phyloP scores from a whole-genome alignment of 768 basidiomycete genomes.

The Leccinum uliginosum region DNA sequence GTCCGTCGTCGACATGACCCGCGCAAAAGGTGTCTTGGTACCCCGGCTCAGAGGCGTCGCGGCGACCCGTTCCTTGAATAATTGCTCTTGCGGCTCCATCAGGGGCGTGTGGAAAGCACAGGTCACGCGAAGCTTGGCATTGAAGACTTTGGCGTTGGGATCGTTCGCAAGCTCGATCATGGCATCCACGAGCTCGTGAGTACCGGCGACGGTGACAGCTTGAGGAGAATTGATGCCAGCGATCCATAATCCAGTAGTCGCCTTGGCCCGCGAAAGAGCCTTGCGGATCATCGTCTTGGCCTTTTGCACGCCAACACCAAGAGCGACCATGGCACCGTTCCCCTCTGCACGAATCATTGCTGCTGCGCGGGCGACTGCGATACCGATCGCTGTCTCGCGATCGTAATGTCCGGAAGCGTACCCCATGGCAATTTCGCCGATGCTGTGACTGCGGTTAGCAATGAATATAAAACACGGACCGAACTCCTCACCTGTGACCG shows the following conservation, averaged over 20 bases:
- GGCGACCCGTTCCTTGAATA: conserved; percentile 26
- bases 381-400: conserved; percentile 31
- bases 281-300: conserved; percentile 32
- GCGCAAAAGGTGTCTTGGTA: conserved; percentile 17
- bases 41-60: conserved; percentile 17
- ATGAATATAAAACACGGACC: neutral
- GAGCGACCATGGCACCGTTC: conserved; percentile 34
- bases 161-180: conserved; percentile 25
- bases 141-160: conserved; percentile 25
- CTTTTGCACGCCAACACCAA: conserved; percentile 31
- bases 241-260: conserved; percentile 29
- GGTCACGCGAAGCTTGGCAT: conserved; percentile 27
- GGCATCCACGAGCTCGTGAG: conserved; percentile 28
- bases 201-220: conserved; percentile 34
- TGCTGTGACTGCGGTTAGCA: conserved; percentile 13
- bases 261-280: conserved; percentile 26
- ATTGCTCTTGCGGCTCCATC: conserved; percentile 31
- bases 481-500: conserved; percentile 28
- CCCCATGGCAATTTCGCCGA: conserved; percentile 36
- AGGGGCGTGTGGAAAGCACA: conserved; percentile 35
- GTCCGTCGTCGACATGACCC: conserved; percentile 35
- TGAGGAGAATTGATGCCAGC: conserved; percentile 35
- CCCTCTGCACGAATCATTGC: conserved; percentile 34
- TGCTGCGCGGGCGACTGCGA: conserved; percentile 34
- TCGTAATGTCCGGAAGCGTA: conserved; percentile 36